Conservation (phyloP, 1,284 basidiomycete species). For the Vanrija pseudolonga region DNA sequence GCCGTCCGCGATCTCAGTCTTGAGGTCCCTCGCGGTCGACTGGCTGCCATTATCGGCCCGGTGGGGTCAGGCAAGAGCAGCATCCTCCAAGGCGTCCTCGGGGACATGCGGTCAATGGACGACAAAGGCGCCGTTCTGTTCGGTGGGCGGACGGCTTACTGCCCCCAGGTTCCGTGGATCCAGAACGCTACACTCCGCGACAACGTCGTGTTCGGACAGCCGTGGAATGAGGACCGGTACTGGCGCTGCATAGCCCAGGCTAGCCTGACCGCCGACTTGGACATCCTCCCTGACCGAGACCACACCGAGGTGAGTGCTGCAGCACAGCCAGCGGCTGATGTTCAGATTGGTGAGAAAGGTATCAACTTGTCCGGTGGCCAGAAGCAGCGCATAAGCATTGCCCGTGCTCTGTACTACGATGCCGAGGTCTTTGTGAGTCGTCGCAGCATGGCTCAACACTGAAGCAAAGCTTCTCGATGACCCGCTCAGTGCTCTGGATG, state of each 20-base stretch:
- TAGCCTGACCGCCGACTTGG: slow-evolving; percentile 28
- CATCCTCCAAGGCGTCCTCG: slow-evolving; percentile 61
- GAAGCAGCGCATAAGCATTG: slow-evolving; percentile 71
- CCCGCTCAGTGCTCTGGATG: slow-evolving; percentile 65
- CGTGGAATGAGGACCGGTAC: slow-evolving; percentile 14
- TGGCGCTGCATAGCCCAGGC: slow-evolving; percentile 28
- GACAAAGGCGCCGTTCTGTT: slow-evolving; percentile 60
- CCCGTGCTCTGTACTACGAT: slow-evolving; percentile 69
- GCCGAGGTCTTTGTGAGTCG: slow-evolving; percentile 56
- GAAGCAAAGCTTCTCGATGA: slow-evolving; percentile 16
- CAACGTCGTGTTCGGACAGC: slow-evolving; percentile 34
- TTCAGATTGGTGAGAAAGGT: slow-evolving; percentile 64
- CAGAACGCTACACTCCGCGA: slow-evolving; percentile 63
- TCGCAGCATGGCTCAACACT: not conserved
- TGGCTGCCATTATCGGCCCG: slow-evolving; percentile 63
- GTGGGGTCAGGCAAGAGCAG: slow-evolving; percentile 60
- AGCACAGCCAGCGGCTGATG: too few species aligned
- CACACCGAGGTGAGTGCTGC: slow-evolving; percentile 52
- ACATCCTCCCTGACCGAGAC: slow-evolving; percentile 25
- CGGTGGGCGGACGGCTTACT: slow-evolving; percentile 71
- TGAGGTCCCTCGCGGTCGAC: slow-evolving; percentile 57
- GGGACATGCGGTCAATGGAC: slow-evolving; percentile 62
- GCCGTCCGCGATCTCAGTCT: slow-evolving; percentile 56
- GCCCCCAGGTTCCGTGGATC: slow-evolving; percentile 70
- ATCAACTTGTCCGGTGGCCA: slow-evolving; percentile 41